Evolutionary conservation across 1,284 basidiomycete genomes (phyloP), one percentile per base, ranked within the genome.

Genomic region (Mycosarcoma maydis): DNA sequence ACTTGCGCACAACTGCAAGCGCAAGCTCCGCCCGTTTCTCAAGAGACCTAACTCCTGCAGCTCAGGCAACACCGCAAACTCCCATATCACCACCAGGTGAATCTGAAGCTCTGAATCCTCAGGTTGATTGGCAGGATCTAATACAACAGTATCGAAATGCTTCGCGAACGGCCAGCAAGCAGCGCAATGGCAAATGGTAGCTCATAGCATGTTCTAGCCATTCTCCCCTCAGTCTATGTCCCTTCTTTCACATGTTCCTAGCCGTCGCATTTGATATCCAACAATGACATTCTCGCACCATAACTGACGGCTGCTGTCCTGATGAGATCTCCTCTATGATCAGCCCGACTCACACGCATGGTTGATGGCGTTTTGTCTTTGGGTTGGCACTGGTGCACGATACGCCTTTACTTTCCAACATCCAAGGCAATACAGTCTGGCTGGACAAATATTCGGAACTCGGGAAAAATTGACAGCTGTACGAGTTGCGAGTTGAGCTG

Each of bases 71-170:
- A 34, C 14, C 42, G 3, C 19, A n/a, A n/a, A n/a, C n/a, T n/a
- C n/a, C n/a, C n/a, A n/a, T n/a, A n/a, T n/a, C n/a, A n/a, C n/a
- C n/a, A 11, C 6, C 32, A 4, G 14, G 33, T 6, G 33, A 42
- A 5, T 38, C 27, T 4, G 52, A 60, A 34, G 46, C 46, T 13
- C 34, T 62, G 26, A 68, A 68, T 33, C 58, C 65, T 3, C 49
- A 49, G 26, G 33, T 62, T 26, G 40, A 48, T 23, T 68, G 65
- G 65, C 13, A 62, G 17, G 54, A 57, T 5, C 51, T 68, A 7
- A 17, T 68, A 4, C 48, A 58, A 41, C 53, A 59, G 43, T 24
- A 43, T 19, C 42, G 51, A 4, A 16, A 51, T 3, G 27, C 3
- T 8, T 23, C 47, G 34, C 20, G 47, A 5, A 7, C 29, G 0